Base-by-base conservation (phyloP, 805 yeast species). In the Saccharomycopsis sp. region DNA sequence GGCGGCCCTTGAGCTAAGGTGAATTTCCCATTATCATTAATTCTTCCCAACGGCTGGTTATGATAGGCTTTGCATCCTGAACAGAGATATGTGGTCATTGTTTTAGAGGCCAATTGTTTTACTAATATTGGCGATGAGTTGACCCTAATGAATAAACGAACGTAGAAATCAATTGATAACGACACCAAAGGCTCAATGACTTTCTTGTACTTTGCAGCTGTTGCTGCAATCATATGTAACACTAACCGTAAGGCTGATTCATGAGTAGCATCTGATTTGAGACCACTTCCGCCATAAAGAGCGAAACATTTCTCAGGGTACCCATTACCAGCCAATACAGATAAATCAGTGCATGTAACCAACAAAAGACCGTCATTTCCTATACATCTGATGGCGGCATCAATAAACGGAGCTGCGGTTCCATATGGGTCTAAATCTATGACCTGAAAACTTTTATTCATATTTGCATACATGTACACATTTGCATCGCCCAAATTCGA, bases 371-470 rank as follows among this genome's bases (percentile, higher is more conserved):
- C 99, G 58, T 86, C 92, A 64, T 92, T 91, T 54, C 80, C 81
- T n/a, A 92, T 80, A 35, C 86, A 75, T 67, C 90, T 96, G 35
- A 94, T 76, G 0, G 98, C 97, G 35, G 94, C 83, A 70, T 94
- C 99, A 29, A 94, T 78, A 69, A 94, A 94, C 5, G 99, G 99
- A 0, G 97, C 83, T 0, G 97, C 99, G 0, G 97, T 87, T 34
- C 99, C 99, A 69, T 94, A 94, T 0, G 99, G 99, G 71, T 94
- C 99, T 55, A 94, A 78, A 72, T 94, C 99, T 59, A 94, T 83
- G 2, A 89, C 88, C 68, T 94, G 96, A 72, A 86, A 91, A 76
- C 75, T 24, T 67, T 72, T 54, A 73, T 68, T 12, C 64, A 67
- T 66, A 66, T 73, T 69, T 59, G 73, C 67, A 56, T 85, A 76